phyloP scores from a whole-genome alignment of 495 filamentous ascomycete species.

The Aspergillus sclerotioniger region DNA sequence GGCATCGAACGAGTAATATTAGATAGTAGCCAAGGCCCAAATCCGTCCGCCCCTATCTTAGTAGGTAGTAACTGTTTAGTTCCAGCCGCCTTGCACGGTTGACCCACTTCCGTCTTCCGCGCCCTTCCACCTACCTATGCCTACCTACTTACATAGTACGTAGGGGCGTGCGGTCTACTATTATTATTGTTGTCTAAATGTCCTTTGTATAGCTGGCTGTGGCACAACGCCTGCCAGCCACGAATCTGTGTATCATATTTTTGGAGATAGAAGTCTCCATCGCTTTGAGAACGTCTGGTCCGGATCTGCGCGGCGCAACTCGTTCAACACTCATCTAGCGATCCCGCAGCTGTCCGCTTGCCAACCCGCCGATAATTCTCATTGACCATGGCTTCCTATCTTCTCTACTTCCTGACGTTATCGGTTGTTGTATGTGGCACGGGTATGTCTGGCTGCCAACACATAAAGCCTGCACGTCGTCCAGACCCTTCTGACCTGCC shows the following conservation, averaged over 20 bases:
- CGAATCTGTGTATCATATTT: background rate
- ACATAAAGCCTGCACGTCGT: background rate
- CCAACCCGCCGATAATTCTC: background rate
- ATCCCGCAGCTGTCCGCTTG: background rate
- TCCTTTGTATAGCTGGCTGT: background rate
- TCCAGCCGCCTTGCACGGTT: background rate
- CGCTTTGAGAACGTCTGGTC: background rate
- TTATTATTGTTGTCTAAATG: background rate
- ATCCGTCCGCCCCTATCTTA: background rate
- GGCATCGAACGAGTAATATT: constrained; percentile 15
- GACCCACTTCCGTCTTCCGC: constrained; percentile 16
- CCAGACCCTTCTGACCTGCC: constrained; percentile 14
- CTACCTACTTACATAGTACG: background rate
- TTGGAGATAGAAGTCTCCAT: background rate
- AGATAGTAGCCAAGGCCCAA: too few relatives aligned
- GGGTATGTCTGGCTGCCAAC: constrained; percentile 39
- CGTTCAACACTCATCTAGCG: background rate
- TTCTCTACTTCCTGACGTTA: constrained; percentile 74
- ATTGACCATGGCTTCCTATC: constrained; percentile 60
- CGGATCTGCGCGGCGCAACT: background rate
- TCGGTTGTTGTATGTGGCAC: constrained; percentile 59
- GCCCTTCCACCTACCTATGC: constrained; percentile 2
- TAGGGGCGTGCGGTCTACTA: background rate
- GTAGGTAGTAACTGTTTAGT: too few relatives aligned
- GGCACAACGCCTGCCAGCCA: background rate